phyloP scores from a whole-genome alignment of 2,329 filamentous ascomycete genomes.

The Trichophyton equinum region DNA sequence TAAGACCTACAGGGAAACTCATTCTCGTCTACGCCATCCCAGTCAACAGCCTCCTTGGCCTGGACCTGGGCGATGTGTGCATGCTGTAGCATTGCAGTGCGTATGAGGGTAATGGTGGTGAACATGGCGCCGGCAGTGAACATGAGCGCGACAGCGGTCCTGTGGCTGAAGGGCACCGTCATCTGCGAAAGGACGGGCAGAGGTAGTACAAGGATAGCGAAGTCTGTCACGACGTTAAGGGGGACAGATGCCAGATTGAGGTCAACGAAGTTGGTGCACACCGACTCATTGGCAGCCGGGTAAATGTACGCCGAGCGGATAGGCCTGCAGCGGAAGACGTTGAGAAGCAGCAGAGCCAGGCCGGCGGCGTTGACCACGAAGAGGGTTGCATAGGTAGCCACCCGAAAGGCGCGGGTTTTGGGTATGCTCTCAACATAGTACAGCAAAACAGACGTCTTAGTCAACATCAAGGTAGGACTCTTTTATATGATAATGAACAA shows the following conservation, averaged over 20 bases:
- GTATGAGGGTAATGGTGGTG: constrained; percentile 72
- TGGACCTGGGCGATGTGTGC: constrained; percentile 42
- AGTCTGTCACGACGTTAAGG: constrained; percentile 81
- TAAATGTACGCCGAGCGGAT: constrained; percentile 54
- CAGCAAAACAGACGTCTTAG: constrained; percentile 82
- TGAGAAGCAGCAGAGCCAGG: constrained; percentile 67
- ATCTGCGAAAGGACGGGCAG: constrained; percentile 81
- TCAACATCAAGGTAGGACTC: constrained; percentile 82
- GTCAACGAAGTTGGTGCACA: constrained; percentile 50
- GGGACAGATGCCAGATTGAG: constrained; percentile 65
- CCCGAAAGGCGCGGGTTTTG: constrained; percentile 62
- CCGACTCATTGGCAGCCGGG: constrained; percentile 33
- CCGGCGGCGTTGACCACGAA: constrained; percentile 68
- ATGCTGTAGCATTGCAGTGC: constrained; percentile 78
- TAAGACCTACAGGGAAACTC: constrained; percentile 41
- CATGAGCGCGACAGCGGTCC: constrained; percentile 72
- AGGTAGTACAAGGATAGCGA: constrained; percentile 75
- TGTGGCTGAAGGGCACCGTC: constrained; percentile 72
- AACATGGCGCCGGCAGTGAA: constrained; percentile 83
- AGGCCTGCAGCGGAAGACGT: constrained; percentile 75
- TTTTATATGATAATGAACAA: constrained; percentile 22
- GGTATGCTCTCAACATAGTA: constrained; percentile 79
- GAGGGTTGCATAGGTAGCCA: constrained; percentile 70
- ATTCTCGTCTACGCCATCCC: constrained; percentile 18
- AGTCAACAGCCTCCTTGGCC: constrained; percentile 24